A percentile compares a stretch with the other conserved stretches of the same genome.
phyloP scores from a whole-genome alignment of 129 eudicot genomes.

The Flaveria trinervia region DNA sequence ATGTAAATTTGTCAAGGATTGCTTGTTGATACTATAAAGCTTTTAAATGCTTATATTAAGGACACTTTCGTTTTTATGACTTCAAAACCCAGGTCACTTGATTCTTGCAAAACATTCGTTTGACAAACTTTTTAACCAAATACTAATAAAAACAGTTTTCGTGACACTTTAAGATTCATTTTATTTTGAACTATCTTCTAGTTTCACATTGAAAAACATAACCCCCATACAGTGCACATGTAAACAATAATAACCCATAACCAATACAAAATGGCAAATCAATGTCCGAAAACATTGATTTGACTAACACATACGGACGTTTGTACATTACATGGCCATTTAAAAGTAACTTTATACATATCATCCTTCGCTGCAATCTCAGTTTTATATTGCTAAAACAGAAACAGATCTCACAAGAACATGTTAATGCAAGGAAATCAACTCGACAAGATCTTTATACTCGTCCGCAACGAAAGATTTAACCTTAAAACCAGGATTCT shows the following conservation, averaged over 20 bases:
- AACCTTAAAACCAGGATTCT: slow-evolving; percentile 47
- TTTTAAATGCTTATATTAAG: no score
- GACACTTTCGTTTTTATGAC: no score
- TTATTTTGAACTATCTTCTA: background rate
- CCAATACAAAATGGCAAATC: no score
- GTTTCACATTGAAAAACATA: background rate
- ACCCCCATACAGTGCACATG: background rate
- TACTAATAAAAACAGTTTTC: no score
- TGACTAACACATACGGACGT: background rate
- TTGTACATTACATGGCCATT: background rate
- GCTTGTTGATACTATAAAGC: no score
- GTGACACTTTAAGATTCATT: no score
- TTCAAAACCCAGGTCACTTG: no score
- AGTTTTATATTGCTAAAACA: no score
- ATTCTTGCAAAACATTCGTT: no score
- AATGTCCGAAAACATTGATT: background rate
- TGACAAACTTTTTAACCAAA: no score
- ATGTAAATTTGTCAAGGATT: no score
- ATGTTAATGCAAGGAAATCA: slow-evolving; percentile 53
- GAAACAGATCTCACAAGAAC: background rate
- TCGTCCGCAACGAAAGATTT: slow-evolving; percentile 62
- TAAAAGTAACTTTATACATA: background rate
- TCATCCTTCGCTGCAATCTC: background rate
- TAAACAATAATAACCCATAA: background rate
- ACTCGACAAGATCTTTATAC: slow-evolving; percentile 62